A percentile compares a stretch with the other conserved stretches of the same genome.
Conservation (phyloP, 345 rosid species). For the Linum tenue region DNA sequence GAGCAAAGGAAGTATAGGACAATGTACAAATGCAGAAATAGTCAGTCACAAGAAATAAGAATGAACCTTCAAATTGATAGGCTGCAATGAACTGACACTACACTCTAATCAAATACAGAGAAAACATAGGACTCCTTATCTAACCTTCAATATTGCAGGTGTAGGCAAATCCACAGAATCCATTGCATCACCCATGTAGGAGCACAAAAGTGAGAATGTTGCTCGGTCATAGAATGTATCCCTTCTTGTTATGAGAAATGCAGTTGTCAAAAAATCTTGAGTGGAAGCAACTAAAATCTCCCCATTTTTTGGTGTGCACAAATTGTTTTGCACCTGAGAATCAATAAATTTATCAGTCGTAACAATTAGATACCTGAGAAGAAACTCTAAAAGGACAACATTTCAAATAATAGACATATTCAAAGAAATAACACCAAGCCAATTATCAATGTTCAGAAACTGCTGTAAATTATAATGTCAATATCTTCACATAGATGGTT, state of each 20-base stretch:
- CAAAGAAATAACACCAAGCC: too few species aligned
- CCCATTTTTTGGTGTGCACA: conserved; percentile 99
- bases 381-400: too few species aligned
- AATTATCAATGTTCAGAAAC: too few species aligned
- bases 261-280: conserved; percentile 89
- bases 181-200: conserved; percentile 86
- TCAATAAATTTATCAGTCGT: not conserved
- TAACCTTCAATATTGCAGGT: conserved; percentile 80
- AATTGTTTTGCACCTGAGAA: conserved; percentile 89
- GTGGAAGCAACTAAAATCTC: conserved; percentile 96
- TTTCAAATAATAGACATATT: too few species aligned
- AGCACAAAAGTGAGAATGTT: conserved; percentile 72
- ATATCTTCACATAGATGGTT: too few species aligned
- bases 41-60: too few species aligned
- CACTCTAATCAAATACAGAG: not conserved
- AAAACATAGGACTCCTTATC: conserved; percentile 3
- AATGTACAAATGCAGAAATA: too few species aligned
- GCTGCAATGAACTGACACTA: too few species aligned
- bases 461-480: too few species aligned
- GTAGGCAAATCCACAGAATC: conserved; percentile 84
- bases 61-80: too few species aligned
- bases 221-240: conserved; percentile 98
- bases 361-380: too few species aligned
- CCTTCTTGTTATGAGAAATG: conserved; percentile 89
- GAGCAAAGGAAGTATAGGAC: too few species aligned